Evolutionary conservation across 495 filamentous ascomycete species (phyloP).

Genomic region (Aspergillus saccharolyticus): DNA sequence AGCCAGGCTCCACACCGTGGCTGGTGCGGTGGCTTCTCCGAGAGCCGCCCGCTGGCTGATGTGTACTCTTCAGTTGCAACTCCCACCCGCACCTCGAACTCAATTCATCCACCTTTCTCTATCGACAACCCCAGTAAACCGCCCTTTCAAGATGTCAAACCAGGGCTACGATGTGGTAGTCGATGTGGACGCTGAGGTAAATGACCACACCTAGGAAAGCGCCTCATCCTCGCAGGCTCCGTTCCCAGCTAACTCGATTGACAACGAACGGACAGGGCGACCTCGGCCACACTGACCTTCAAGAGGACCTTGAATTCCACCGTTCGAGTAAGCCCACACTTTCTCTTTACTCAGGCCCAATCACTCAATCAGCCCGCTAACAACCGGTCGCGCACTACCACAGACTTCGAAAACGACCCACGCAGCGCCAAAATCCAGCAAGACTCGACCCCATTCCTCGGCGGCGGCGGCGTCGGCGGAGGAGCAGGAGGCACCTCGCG

Average conservation of each 20-base stretch:
- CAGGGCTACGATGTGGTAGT: constrained; percentile 96
- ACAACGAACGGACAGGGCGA: constrained; percentile 61
- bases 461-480: constrained; percentile 49
- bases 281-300: constrained; percentile 93
- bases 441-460: constrained; percentile 57
- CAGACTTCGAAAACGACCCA: constrained; percentile 53
- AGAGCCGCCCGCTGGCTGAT: constrained; percentile 14
- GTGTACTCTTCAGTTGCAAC: constrained; percentile 16
- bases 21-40: constrained; percentile 19
- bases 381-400: too few species aligned
- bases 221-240: not conserved
- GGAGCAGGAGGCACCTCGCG: constrained; percentile 21
- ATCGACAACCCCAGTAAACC: constrained; percentile 18
- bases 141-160: constrained; percentile 59
- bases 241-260: too few species aligned
- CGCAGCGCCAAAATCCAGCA: constrained; percentile 54
- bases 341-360: too few species aligned
- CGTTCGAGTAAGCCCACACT: constrained; percentile 68
- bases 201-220: not conserved
- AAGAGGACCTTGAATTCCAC: constrained; percentile 99
- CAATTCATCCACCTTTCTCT: too few species aligned
- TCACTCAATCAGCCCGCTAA: too few species aligned
- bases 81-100: constrained; percentile 13
- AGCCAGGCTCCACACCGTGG: constrained; percentile 10
- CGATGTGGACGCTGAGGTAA: constrained; percentile 87